A percentile compares a stretch with the other conserved stretches of the same genome.
Conservation (phyloP, 352 stramenopile genomes). For the Peronospora belbahrii region DNA sequence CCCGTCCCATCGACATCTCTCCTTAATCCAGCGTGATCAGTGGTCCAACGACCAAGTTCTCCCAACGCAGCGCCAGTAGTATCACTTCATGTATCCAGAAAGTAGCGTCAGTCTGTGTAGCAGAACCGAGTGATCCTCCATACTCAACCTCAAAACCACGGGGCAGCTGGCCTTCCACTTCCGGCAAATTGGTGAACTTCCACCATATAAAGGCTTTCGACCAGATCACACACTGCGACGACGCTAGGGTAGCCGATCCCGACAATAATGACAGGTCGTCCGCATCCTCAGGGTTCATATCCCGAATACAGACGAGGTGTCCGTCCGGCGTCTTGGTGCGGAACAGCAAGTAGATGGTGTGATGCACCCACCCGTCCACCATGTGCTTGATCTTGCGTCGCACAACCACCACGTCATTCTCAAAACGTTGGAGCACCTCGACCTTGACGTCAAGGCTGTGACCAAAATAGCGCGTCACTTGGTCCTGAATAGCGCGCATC, state of each 20-base stretch:
- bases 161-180: slow-evolving; percentile 19
- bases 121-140: slow-evolving; percentile 37
- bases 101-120: slow-evolving; percentile 31
- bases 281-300: slow-evolving; percentile 43
- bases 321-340: slow-evolving; percentile 57
- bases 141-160: slow-evolving; percentile 53
- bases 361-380: slow-evolving; percentile 47
- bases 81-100: slow-evolving; percentile 61
- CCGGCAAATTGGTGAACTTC: slow-evolving; percentile 45
- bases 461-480: slow-evolving; percentile 49
- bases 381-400: slow-evolving; percentile 49
- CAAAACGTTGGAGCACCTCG: slow-evolving; percentile 44
- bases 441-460: slow-evolving; percentile 44
- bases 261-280: slow-evolving; percentile 27
- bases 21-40: slow-evolving; percentile 36
- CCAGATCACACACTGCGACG: slow-evolving; percentile 48
- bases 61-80: slow-evolving; percentile 41
- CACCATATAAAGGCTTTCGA: slow-evolving; percentile 60
- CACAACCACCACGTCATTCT: slow-evolving; percentile 46
- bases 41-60: slow-evolving; percentile 45
- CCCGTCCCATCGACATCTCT: slow-evolving; percentile 13
- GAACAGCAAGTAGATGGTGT: slow-evolving; percentile 69
- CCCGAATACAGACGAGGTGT: slow-evolving; percentile 59
- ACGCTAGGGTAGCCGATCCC: slow-evolving; percentile 3
- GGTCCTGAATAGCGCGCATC: slow-evolving; percentile 46